Base-by-base conservation (phyloP, 202 grass and related monocot genomes). In the Elaeis oleifera region DNA sequence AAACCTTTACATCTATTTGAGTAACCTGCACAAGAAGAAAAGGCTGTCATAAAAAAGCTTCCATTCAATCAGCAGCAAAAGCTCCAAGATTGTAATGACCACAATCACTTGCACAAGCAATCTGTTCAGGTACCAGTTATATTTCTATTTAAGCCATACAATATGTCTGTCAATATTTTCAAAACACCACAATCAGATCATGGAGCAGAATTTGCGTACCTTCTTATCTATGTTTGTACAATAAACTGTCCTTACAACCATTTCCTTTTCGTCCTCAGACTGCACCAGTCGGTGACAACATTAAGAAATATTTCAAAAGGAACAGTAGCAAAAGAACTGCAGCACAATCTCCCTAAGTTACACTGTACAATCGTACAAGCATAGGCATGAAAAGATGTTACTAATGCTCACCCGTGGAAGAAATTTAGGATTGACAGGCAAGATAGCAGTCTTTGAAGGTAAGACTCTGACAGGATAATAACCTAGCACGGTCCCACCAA, bases 221-320 rank as follows among this genome's bases (percentile, higher is more conserved):
- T 86, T 82, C 79, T 96, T 96, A 72, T 96, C 92, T 77, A 96
- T 96, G 79, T 91, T 91, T 80, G 81, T 96, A 85, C 92, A 96
- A 73, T 96, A 96, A 67, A 96, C 87, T 74, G 92, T 96, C 76
- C 92, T 91, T 4, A 84, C 86, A 17, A 96, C 92, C 84, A 96
- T 89, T 73, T 96, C 92, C 83, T 91, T 91, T 74, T 96, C 84
- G 6, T 96, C 79, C 60, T 91, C 84, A 1, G 92, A 76, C 92
- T 91, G 77, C 50, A 78, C 2, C 50, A 71, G 54, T 61, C 63
- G 58, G 29, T 61, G 58, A 9, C 26, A 49, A 60, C 71, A 72
- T 64, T 29, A 56, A 72, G 64, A 74, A 67, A 25, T 50, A 21
- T 72, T 62, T 18, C 6, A 28, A 18, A 50, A 54, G 7, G 71